Evolutionary conservation across 1,284 basidiomycete species (phyloP), one percentile per base, ranked within the genome.

Genomic region (Nidula niveotomentosa): DNA sequence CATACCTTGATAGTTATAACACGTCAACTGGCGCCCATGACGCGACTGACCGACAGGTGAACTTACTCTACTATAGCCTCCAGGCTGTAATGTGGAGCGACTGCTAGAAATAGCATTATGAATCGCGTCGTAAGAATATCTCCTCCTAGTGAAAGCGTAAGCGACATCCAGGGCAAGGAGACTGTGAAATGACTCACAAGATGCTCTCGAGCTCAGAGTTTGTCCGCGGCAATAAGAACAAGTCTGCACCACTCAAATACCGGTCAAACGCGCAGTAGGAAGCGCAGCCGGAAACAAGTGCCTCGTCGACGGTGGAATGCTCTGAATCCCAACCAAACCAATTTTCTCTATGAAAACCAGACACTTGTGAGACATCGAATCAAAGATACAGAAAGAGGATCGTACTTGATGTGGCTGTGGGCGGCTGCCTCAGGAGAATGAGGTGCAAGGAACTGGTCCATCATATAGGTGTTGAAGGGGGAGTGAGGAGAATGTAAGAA

Each of bases 51-150:
- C 41, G 52, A 52, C 55, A 45, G 52, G 44, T 48, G 10, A 46
- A 80, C 85, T 66, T 64, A 91, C 88, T 64, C 88, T 77, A 65
- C 85, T 84, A 64, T 91, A 91, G 37, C 89, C 89, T 34, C 89
- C 89, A 3, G 79, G 75, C 59, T 85, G 78, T 8, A 91, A 73
- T 18, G 83, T 73, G 33, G 80, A 80, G 45, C 87, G 83, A 58
- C 86, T 85, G 55, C 78, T 78, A 7, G 90, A 76, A 63, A 92
- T 90, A 4, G 81, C 81, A 66, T 91, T 91, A 68, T 92, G 90
- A 55, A 92, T 89, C 8, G 84, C 82, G 59, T 91, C 90, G 62
- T 88, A 84, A 0, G 86, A 81, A 64, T 91, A 91, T 63, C 90
- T 77, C 56, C 82, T 77, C 58, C 88, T 90, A 65, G 34, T 53